Evolutionary conservation across 805 yeast genomes (phyloP), one percentile per base, ranked within the genome.

Genomic region (Scheffersomyces ergatensis): DNA sequence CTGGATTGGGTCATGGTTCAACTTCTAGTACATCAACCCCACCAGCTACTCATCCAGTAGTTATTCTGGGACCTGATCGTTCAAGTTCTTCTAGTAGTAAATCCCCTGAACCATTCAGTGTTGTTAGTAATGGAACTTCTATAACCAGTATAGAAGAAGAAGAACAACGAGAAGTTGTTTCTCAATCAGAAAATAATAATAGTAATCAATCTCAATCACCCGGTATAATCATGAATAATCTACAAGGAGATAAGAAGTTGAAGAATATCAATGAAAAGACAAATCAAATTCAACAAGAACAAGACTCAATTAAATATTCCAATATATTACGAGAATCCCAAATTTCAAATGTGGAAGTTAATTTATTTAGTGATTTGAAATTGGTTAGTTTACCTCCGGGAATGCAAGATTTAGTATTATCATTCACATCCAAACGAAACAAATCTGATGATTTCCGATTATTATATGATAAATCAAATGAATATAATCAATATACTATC

Each of bases 331-430:
- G 11, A 29, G 18, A 29, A 14, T 29, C 32, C 5, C 18, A 18
- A 29, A 14, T 29, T 29, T 50, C 67, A 2, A 51, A 52, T 11
- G 47, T 47, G 4, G 76, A 70, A 43, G 37, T 55, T 17, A 62
- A 54, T 21, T 46, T 70, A 25, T 68, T 69, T 44, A 55, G 65
- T 24, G 70, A 70, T 47, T 34, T 51, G 35, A 55, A 57, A 38
- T 57, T 70, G 37, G 51, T 62, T 17, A 60, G 49, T 36, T 44
- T 64, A 17, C 74, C 76, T 4, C 68, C 74, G 9, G 76, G 76
- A 8, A 60, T 70, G 18, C 75, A 70, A 47, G 67, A 65, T 43
- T 59, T 69, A 36, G 61, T 66, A 3, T 48, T 68, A n/a, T 62
- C 71, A 0, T 68, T 60, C 40, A 57, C 69, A 3, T 60, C 73